A percentile compares a stretch with the other conserved stretches of the same genome.
Evolutionary conservation across 2,329 filamentous ascomycete species (phyloP).

Genomic region (Phialophora verrucosa): DNA sequence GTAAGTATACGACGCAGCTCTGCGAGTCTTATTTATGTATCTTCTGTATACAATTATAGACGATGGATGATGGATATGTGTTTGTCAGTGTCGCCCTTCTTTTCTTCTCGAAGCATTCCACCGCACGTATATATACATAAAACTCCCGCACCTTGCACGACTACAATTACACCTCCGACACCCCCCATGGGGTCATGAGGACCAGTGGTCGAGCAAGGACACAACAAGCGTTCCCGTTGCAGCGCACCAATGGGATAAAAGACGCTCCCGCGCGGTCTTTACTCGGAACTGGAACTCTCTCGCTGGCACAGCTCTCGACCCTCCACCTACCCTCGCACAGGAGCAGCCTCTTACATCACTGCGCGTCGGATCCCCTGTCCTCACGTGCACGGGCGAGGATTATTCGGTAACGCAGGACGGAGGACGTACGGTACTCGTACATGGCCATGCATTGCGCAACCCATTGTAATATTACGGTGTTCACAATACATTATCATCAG

Average conservation of each 20-base stretch:
- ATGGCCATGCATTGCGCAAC: no score
- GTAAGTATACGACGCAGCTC: no score
- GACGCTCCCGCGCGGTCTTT: background rate
- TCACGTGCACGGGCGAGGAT: background rate
- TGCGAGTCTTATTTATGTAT: no score
- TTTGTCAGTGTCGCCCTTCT: background rate
- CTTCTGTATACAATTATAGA: no score
- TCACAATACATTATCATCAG: no score
- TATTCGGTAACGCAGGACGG: background rate
- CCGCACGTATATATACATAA: background rate
- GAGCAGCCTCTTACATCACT: background rate
- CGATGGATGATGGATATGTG: no score
- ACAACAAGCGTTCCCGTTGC: background rate
- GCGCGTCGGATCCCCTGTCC: background rate
- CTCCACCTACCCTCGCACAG: no score
- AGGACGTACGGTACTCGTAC: no score
- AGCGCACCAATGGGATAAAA: slow-evolving; percentile 9
- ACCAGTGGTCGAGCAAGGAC: background rate
- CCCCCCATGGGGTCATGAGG: slow-evolving; percentile 5
- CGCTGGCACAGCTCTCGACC: background rate
- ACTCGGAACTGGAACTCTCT: background rate
- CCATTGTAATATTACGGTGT: no score
- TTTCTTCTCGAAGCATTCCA: background rate
- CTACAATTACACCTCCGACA: background rate
- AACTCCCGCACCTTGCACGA: no score